Conservation (phyloP, 2,329 filamentous ascomycete genomes). For the Arthrinium phaeospermum region DNA sequence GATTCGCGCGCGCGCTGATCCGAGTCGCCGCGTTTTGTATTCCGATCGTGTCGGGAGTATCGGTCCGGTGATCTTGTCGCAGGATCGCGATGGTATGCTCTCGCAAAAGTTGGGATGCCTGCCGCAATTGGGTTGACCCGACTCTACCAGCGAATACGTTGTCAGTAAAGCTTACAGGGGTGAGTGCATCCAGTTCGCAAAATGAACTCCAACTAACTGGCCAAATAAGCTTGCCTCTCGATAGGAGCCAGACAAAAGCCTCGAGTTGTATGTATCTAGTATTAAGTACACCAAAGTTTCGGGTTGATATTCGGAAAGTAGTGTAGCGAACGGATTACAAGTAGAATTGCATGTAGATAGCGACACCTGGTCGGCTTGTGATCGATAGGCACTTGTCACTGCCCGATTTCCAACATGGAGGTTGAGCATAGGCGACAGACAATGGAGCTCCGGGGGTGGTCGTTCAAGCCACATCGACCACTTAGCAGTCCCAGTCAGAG, state of each 20-base stretch:
- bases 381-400: background rate
- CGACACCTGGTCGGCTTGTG: slow-evolving; percentile 7
- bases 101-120: background rate
- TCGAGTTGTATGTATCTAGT: background rate
- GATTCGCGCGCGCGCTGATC: background rate
- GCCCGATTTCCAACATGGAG: slow-evolving; percentile 3
- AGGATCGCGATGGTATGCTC: background rate
- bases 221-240: background rate
- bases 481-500: background rate
- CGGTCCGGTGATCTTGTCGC: background rate
- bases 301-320: background rate
- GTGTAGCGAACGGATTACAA: background rate
- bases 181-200: background rate
- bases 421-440: background rate
- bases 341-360: background rate
- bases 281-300: background rate
- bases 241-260: background rate
- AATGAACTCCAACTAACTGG: background rate
- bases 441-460: slow-evolving; percentile 5
- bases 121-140: background rate
- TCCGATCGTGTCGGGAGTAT: background rate
- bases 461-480: slow-evolving; percentile 15
- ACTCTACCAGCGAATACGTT: background rate
- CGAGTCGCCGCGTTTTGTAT: background rate
- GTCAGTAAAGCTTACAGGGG: background rate